phyloP scores from a whole-genome alignment of 345 rosid genomes.

The Rhizophora apiculata region DNA sequence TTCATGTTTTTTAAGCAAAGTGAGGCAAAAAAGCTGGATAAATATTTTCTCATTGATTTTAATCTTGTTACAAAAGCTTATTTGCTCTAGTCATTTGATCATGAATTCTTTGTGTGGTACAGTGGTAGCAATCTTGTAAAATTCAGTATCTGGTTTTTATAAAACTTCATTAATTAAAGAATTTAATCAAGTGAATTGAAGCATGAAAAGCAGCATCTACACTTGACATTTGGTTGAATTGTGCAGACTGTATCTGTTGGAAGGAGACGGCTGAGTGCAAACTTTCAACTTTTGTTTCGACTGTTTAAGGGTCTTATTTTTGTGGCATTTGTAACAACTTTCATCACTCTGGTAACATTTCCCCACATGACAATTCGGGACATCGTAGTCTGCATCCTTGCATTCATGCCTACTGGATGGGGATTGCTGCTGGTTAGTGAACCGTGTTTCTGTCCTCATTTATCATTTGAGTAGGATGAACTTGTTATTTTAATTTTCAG shows the following conservation, averaged over 20 bases:
- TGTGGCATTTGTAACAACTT: constrained; percentile 62
- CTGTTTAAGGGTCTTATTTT: constrained; percentile 94
- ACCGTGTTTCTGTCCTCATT: background rate
- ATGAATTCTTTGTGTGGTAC: too few relatives aligned
- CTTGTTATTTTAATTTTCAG: too few relatives aligned
- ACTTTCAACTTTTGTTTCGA: constrained; percentile 93
- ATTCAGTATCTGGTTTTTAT: too few relatives aligned
- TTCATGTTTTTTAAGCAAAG: too few relatives aligned
- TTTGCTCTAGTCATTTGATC: too few relatives aligned
- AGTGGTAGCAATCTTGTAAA: too few relatives aligned
- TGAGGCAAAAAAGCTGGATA: too few relatives aligned
- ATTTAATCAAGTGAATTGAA: background rate
- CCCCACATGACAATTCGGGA: constrained; percentile 82
- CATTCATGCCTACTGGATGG: constrained; percentile 99
- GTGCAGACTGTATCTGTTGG: constrained; percentile 88
- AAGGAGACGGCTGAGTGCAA: constrained; percentile 81
- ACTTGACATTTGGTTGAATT: constrained; percentile 12
- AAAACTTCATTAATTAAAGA: too few relatives aligned
- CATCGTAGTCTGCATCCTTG: constrained; percentile 84
- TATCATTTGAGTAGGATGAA: too few relatives aligned
- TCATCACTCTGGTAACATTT: constrained; percentile 72
- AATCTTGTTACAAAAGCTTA: too few relatives aligned
- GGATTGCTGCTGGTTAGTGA: constrained; percentile 86
- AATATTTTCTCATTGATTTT: too few relatives aligned
- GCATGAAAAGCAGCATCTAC: background rate